These are phyloP conservation scores for Kuraishia molischiana DNA, from an alignment of 805 yeast species.

Conservation along the genomic window DNA sequence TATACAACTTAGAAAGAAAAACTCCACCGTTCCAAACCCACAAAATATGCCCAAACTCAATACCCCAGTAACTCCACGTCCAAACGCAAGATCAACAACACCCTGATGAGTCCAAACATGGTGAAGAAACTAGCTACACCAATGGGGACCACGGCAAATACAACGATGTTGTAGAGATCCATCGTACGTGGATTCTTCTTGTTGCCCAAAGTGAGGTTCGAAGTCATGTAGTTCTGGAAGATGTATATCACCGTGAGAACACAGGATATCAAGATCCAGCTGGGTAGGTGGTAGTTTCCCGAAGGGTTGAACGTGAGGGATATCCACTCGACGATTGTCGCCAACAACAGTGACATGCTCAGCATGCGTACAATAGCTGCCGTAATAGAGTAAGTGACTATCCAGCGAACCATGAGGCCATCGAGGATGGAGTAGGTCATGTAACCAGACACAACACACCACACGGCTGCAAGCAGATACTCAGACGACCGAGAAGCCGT, in stretches of 20 bases:
- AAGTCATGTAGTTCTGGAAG: constrained; percentile 80
- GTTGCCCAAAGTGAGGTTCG: constrained; percentile 43
- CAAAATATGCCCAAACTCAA: neutral
- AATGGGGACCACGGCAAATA: constrained; percentile 96
- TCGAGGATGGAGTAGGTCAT: constrained; percentile 77
- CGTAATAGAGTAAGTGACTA: constrained; percentile 76
- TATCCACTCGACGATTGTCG: constrained; percentile 60
- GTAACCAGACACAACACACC: constrained; percentile 88
- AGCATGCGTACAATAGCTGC: constrained; percentile 86
- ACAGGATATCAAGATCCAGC: constrained; percentile 90
- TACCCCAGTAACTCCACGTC: constrained; percentile 28
- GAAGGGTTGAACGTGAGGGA: constrained; percentile 62
- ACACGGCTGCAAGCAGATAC: constrained; percentile 72
- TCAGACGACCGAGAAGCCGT: constrained; percentile 67
- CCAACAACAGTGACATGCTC: constrained; percentile 67
- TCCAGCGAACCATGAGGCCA: constrained; percentile 89
- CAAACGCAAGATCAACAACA: constrained; percentile 63
- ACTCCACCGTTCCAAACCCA: too few species aligned
- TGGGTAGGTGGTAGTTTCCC: constrained; percentile 66
- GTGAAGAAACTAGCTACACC: constrained; percentile 92
- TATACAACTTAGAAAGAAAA: too few species aligned
- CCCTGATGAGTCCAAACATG: constrained; percentile 74
- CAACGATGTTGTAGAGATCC: constrained; percentile 81
- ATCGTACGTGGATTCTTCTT: constrained; percentile 53
- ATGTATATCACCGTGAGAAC: constrained; percentile 72